Base-by-base conservation (phyloP, 176 grass and related monocot species). In the Zoysia pacifica region DNA sequence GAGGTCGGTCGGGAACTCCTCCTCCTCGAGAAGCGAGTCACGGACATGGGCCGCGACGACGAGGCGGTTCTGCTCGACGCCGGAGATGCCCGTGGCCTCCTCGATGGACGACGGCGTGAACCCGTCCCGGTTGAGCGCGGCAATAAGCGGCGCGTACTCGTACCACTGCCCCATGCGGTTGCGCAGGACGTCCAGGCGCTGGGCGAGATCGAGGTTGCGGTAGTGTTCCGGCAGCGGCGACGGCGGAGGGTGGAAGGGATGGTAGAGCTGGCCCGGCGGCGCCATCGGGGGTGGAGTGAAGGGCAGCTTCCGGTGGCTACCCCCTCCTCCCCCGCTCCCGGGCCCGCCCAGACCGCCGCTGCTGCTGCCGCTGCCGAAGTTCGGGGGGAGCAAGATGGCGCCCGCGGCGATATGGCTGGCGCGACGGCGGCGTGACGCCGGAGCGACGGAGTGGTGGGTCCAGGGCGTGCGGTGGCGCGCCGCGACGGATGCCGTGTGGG, bases 51-150 rank as follows among this genome's bases (percentile, higher is more conserved):
- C 13, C 8, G 79, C 96, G 12, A 99, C 88, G 20, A 93, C 55
- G 40, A 95, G 69, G 84, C 82, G 5, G 79, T 99, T 99, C 76
- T 99, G 92, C 76, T 99, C 92, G 61, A 93, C 90, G 74, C 90
- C 86, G 10, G 88, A 51, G 72, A 98, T 91, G 60, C 90, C 88
- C 0, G 90, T 98, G 48, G 73, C 71, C 51, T 98, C 96, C 87
- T 98, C 88, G 76, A 98, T 91, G 66, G 96, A 95, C 46, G 92
- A 46, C 4, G 96, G 88, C 1, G 84, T 89, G 88, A 99, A 95
- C 28, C 92, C 96, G 48, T 98, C 88, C 3, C 79, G 39, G 69
- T 73, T 75, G 68, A 99, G 92, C 20, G 72, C 45, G 54, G 90
- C 38, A 70, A 99, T 78, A 69, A 99, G 86, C 8, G 96, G 90